These are phyloP conservation scores for Rhodofomes roseus DNA, from an alignment of 1,284 basidiomycete genomes.

Conservation along the genomic window DNA sequence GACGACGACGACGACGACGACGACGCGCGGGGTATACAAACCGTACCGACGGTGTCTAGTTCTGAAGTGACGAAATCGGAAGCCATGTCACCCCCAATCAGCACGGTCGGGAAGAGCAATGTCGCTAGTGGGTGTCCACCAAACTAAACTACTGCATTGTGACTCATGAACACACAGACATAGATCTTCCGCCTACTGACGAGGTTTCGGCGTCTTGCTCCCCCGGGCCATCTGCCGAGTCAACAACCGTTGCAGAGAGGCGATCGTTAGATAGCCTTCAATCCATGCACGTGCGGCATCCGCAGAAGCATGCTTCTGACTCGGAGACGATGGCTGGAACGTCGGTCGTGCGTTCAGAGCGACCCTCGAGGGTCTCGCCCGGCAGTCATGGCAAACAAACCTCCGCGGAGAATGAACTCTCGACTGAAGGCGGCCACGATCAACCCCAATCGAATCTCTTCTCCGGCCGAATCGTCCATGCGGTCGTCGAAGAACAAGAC, in stretches of 20 bases:
- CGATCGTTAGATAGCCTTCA: too few species aligned
- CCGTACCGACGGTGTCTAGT: neutral
- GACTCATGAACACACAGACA: too few species aligned
- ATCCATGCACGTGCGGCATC: too few species aligned
- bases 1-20: conserved; percentile 6
- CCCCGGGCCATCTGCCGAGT: too few species aligned
- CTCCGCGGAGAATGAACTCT: neutral
- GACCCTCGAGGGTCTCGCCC: neutral
- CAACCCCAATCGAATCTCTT: neutral
- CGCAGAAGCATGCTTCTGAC: too few species aligned
- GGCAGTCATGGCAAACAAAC: neutral
- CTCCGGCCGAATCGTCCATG: neutral
- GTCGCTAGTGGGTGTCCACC: neutral
- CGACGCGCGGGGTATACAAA: neutral
- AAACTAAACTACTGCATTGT: too few species aligned
- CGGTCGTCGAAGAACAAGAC: neutral
- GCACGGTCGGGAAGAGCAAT: neutral
- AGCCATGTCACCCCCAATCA: neutral
- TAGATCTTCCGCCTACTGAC: too few species aligned
- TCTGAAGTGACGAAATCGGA: neutral
- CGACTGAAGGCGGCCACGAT: neutral
- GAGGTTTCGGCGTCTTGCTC: too few species aligned
- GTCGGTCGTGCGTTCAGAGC: neutral
- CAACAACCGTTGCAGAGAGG: too few species aligned
- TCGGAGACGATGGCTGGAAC: too few species aligned